Evolutionary conservation across 1,284 basidiomycete species (phyloP), one percentile per base, ranked within the genome.

Genomic region (Leccinum solheimii): DNA sequence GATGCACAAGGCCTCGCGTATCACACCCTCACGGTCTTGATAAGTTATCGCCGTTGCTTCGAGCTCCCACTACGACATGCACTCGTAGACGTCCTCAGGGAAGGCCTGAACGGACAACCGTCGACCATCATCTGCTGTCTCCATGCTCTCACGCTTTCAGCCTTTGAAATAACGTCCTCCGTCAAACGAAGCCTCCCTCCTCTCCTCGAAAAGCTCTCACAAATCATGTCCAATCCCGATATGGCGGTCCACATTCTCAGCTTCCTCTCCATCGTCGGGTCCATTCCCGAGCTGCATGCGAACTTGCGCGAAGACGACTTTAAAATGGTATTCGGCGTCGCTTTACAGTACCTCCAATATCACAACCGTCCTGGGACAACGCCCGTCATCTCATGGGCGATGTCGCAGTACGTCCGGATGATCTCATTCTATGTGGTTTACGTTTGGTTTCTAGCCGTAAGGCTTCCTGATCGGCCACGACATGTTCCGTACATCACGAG

Each of bases 241-340:
- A 92, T 98, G 82, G 93, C 95, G 3, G 93, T 97, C 10, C 96
- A 99, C 73, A 97, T 99, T 72, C 86, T 99, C 65, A 94, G 94
- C 68, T 93, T 99, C 74, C 86, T 99, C 34, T 86, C 88, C 54
- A 90, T 97, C 63, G 84, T 98, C 55, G 95, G 94, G 5, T 93
- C 95, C 8, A 83, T 87, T 58, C 88, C 86, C 0, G 77, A 83
- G 1, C 81, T 98, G 14, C 94, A 96, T 75, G 87, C 89, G 62
- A 99, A 98, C 76, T 94, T 99, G 67, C 97, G 93, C 7, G 94
- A 97, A 67, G 84, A 82, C 54, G 93, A 99, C 73, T 99, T 91
- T 79, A 94, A 92, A 73, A 90, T 93, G 79, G 92, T 99, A 0
- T 98, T 99, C 70, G 94, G 92, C 10, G 94, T 99, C 26, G 95